Evolutionary conservation across 805 yeast species (phyloP), one percentile per base, ranked within the genome.

Genomic region (Komagataella pseudopastoris): DNA sequence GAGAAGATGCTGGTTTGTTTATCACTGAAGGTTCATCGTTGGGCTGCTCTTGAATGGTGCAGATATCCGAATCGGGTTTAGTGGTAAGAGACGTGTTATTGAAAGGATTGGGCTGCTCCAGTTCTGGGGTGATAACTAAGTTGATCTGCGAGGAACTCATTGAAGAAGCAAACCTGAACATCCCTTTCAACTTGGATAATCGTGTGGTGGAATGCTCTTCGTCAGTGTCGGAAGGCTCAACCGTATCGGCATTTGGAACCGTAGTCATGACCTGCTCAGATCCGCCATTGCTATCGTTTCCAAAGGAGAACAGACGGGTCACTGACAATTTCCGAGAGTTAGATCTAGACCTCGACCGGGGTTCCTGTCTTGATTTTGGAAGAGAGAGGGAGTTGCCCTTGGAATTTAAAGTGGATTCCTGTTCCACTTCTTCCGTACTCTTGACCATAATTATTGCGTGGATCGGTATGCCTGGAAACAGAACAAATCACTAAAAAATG

Each of bases 311-410:
- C 16, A 73, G 56, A 50, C 69, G 65, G 2, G 71, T 67, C 17
- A 72, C 57, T 6, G 68, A 62, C 24, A 63, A 49, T 44, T 64
- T 63, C 39, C 65, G 58, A 1, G 76, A 71, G 53, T 69, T 63
- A 10, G 76, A 71, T 50, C 77, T 59, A 3, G 72, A 62, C 53
- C 77, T 59, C 3, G 72, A 62, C 53, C 75, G 57, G 14, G 70
- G 58, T 45, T 60, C 62, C 4, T 60, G 53, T 43, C 53, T 48
- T 2, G 61, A 53, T 16, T 44, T 20, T 14, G 23, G 23, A 12
- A 44, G 23, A 44, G 23, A 20, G 46, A 18, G 46, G 4, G 20
- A 44, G 10, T 4, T 12, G 7, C 46, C 23, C 23, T 44, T 17
- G 20, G 23, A 44, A 44, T 7, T 18, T 12, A 10, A 44, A 44